Evolutionary conservation across 2,329 filamentous ascomycete species (phyloP).

Genomic region (Cyphellophora europaea): DNA sequence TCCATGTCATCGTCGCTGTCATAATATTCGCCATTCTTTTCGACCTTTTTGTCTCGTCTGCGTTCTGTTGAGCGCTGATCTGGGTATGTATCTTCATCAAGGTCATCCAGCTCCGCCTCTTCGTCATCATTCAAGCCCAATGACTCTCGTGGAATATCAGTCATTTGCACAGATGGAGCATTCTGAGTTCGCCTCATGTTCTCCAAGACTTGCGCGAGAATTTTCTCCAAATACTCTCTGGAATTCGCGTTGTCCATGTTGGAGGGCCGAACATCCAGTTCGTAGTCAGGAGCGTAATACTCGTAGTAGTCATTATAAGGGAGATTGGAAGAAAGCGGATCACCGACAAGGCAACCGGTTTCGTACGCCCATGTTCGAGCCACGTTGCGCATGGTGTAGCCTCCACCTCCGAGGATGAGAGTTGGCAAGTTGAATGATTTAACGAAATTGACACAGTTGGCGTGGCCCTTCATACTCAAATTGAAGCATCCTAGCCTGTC

Average conservation of each 20-base stretch:
- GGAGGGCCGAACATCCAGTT: conserved; percentile 58
- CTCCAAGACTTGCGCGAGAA: conserved; percentile 55
- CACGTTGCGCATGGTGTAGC: conserved; percentile 60
- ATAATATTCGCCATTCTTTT: conserved; percentile 70
- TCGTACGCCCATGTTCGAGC: conserved; percentile 56
- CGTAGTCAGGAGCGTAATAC: conserved; percentile 62
- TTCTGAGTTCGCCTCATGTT: conserved; percentile 56
- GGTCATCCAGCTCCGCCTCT: conserved; percentile 55
- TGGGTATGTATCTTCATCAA: conserved; percentile 79
- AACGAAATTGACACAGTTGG: conserved; percentile 60
- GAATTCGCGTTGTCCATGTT: conserved; percentile 68
- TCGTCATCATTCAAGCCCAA: conserved; percentile 54
- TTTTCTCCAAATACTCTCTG: conserved; percentile 59
- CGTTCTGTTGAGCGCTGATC: conserved; percentile 75
- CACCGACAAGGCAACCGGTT: conserved; percentile 72
- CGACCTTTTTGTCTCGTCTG: conserved; percentile 69
- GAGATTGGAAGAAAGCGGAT: conserved; percentile 70
- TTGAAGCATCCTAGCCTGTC: conserved; percentile 63
- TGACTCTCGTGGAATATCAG: conserved; percentile 51
- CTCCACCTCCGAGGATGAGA: conserved; percentile 57
- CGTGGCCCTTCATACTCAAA: conserved; percentile 60
- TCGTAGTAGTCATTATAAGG: conserved; percentile 96
- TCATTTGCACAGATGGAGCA: conserved; percentile 56
- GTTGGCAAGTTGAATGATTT: conserved; percentile 59
- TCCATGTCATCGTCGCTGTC: conserved; percentile 78